These are phyloP conservation scores for Phytophthora nicotianae DNA, from an alignment of 352 stramenopile species.

Conservation along the genomic window DNA sequence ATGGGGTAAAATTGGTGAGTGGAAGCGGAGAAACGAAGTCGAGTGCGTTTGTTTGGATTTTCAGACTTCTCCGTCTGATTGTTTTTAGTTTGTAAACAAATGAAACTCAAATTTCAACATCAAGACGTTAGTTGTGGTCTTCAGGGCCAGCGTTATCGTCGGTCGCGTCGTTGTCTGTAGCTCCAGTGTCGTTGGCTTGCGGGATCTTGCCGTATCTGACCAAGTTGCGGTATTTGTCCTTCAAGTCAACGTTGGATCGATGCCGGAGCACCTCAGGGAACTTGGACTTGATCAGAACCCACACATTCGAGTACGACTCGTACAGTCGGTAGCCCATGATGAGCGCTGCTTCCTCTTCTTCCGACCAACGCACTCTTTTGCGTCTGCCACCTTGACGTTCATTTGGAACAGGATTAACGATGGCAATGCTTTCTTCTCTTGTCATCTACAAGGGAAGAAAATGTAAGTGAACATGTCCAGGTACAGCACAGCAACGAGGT, in stretches of 20 bases:
- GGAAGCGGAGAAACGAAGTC: constrained; percentile 12
- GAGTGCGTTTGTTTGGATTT: constrained; percentile 44
- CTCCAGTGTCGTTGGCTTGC: constrained; percentile 12
- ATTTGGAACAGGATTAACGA: background rate
- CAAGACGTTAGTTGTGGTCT: constrained; percentile 16
- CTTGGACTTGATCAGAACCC: constrained; percentile 73
- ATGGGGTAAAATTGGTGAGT: constrained; percentile 8
- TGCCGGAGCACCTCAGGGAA: constrained; percentile 47
- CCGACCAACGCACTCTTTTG: constrained; percentile 54
- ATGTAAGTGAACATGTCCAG: background rate
- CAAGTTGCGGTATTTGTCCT: constrained; percentile 88
- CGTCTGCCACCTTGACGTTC: background rate
- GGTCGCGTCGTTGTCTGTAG: constrained; percentile 25
- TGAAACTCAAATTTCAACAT: constrained; percentile 43
- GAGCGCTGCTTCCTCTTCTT: constrained; percentile 61
- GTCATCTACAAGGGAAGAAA: constrained; percentile 6
- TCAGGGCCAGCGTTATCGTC: constrained; percentile 15
- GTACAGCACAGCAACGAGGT: background rate
- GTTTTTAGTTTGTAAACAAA: constrained; percentile 48
- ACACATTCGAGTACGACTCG: constrained; percentile 53
- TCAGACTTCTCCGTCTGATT: constrained; percentile 32
- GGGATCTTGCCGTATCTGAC: constrained; percentile 48
- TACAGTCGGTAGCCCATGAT: constrained; percentile 65
- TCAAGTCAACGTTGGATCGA: constrained; percentile 78
- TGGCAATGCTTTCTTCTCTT: constrained; percentile 8